Evolutionary conservation across 2,329 filamentous ascomycete species (phyloP).

Genomic region (Arthrocladium fulminans): DNA sequence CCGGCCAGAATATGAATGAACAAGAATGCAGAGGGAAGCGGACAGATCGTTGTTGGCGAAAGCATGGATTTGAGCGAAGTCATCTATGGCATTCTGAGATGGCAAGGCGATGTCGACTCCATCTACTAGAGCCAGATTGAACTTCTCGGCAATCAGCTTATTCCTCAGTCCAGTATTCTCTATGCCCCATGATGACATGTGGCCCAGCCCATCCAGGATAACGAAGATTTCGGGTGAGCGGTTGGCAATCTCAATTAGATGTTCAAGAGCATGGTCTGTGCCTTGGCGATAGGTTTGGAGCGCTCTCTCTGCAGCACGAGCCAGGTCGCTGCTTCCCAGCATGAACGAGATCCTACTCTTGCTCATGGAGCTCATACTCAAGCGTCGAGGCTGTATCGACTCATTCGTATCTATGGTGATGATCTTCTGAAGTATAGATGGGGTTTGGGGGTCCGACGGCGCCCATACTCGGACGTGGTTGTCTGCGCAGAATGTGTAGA

Average conservation of each 20-base stretch:
- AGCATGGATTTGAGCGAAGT: conserved; percentile 61
- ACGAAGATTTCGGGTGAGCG: conserved; percentile 80
- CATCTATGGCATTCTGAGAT: conserved; percentile 23
- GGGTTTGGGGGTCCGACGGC: conserved; percentile 60
- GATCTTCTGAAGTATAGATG: conserved; percentile 70
- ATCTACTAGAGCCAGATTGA: conserved; percentile 74
- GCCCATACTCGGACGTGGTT: conserved; percentile 76
- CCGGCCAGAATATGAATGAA: conserved; percentile 77
- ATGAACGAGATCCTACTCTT: conserved; percentile 64
- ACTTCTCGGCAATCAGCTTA: conserved; percentile 59
- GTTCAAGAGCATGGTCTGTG: conserved; percentile 66
- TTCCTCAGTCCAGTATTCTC: conserved; percentile 72
- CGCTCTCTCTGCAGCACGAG: conserved; percentile 64
- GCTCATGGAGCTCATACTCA: conserved; percentile 31
- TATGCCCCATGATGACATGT: conserved; percentile 86
- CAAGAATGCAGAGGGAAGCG: conserved; percentile 61
- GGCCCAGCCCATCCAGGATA: conserved; percentile 70
- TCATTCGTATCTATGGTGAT: conserved; percentile 66
- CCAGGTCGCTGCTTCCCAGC: conserved; percentile 72
- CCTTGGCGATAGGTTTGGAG: conserved; percentile 54
- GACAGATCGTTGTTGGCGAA: conserved; percentile 58
- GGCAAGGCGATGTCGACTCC: conserved; percentile 35
- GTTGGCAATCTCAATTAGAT: conserved; percentile 77
- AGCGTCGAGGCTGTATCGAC: conserved; percentile 54
- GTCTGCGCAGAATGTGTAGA: conserved; percentile 84